phyloP scores from a whole-genome alignment of 768 basidiomycete genomes.

The Sporobolomyces phaffii region DNA sequence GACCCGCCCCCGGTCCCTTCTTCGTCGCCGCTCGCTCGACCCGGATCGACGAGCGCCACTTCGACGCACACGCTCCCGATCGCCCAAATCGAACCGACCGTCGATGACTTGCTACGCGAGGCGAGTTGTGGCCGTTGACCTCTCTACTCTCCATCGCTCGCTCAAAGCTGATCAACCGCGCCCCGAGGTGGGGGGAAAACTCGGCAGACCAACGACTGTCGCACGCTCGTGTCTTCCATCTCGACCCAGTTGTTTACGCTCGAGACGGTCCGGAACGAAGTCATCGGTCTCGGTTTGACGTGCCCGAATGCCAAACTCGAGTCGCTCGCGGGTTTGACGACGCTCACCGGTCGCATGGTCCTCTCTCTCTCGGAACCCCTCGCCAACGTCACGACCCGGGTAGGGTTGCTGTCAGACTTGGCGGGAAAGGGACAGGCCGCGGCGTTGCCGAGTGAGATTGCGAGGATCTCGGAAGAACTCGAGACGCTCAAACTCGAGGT shows the following conservation, averaged over 20 bases:
- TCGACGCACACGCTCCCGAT: not conserved
- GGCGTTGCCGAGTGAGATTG: not conserved
- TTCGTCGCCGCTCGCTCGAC: not conserved
- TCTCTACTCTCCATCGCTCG: not conserved
- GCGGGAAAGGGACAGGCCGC: not conserved
- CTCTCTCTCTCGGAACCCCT: constrained; percentile 1
- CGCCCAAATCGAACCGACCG: constrained; percentile 7
- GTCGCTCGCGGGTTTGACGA: not conserved
- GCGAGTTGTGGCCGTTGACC: not conserved
- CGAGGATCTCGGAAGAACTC: not conserved
- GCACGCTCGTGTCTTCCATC: not conserved
- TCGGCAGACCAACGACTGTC: constrained; percentile 13
- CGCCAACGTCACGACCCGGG: not conserved
- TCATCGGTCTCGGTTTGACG: not conserved
- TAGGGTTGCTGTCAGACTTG: not conserved
- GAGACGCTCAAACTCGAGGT: constrained; percentile 3
- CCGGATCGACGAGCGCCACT: not conserved
- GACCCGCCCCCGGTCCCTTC: not conserved
- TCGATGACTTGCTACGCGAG: constrained; percentile 21
- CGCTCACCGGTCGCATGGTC: not conserved
- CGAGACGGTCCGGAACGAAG: not conserved
- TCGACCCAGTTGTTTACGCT: not conserved
- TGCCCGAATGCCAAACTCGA: not conserved
- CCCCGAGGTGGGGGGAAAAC: too few species aligned
- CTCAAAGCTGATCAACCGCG: not conserved